Evolutionary conservation across 441 rosid species (phyloP), one percentile per base, ranked within the genome.

Genomic region (Pelargonium citronellum): DNA sequence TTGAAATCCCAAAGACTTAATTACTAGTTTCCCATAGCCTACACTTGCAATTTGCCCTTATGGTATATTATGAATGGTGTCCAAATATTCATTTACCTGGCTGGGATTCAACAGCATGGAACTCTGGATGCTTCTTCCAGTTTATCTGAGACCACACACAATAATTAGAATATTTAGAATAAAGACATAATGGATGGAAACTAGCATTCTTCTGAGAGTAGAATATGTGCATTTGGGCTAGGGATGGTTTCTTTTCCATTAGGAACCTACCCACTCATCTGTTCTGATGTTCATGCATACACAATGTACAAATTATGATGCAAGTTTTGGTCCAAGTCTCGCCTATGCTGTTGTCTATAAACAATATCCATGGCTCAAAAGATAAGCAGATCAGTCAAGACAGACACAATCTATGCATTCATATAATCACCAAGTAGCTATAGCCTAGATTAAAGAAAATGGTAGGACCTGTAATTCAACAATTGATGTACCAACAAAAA

Each of bases 261-360:
- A 30, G 65, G 67, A 71, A 84, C 86, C 80, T 77, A 87, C 89
- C 92, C 89, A 85, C 70, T 86, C 89, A 63, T 87, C 92, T 15
- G 92, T 86, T 71, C 73, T 82, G 74, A 87, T 76, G 75, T 87
- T 87, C 74, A 79, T 81, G 75, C 83, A 83, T 41, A 86, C 69
- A 70, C 92, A 87, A 71, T 87, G 82, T 9, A 82, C 37, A n/a
- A n/a, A n/a, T n/a, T 51, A 30, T 30, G 37, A 30, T 30, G 37
- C 37, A 30, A 30, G 37, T 53, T 3, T 7, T 53, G 7, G 60
- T 53, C 60, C 60, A 15, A 53, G n/a, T n/a, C 20, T 53, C 7
- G 20, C 9, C 60, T 4, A 53, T 53, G 60, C 6, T 8, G 17
- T 53, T 17, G 16, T n/a, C 19, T n/a, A 51, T 17, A 10, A 51